Evolutionary conservation across 1,284 basidiomycete genomes (phyloP), one percentile per base, ranked within the genome.

Genomic region (Naganishia albida): DNA sequence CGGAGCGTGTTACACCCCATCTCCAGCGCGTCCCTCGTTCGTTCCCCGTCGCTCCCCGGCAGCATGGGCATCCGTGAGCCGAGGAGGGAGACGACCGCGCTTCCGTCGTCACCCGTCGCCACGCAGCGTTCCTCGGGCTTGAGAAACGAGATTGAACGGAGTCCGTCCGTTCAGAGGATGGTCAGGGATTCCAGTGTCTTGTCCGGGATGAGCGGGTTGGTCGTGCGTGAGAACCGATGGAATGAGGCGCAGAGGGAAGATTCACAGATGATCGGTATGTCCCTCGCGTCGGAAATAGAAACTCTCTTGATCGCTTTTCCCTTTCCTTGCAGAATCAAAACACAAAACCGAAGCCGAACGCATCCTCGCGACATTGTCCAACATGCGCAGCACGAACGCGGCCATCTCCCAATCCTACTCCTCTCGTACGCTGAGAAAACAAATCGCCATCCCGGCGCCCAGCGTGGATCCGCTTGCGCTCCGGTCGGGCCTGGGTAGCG

Each of bases 331-430:
- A 64, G 63, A 64, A 42, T 39, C 23, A 13, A 43, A 50, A 42
- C 63, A 64, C 18, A 54, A 57, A 51, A 40, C 63, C 6, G 53
- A 64, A 54, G 53, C 63, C 25, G 53, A 64, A 40, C 43, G 54
- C 12, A 64, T 64, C 34, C 63, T 64, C 28, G 63, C 53, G 25
- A 49, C 53, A 0, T 42, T 64, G n/a, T 39, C 54, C 25, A 39
- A 42, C 39, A 64, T 64, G 63, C 48, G 63, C 34, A 56, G 28
- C n/a, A 52, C 62, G 8, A 43, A 20, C 38, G 46, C 30, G 26
- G 50, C 28, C 26, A 38, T 64, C 13, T 49, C 54, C 3, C 20
- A 43, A 18, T 64, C 63, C n/a, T 56, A 49, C 34, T 64, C 63
- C 2, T 64, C 63, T 3, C 52, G 63, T 10, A 64, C 63, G 26